Base-by-base conservation (phyloP, 805 yeast species). In the Kluyveromyces lactis region DNA sequence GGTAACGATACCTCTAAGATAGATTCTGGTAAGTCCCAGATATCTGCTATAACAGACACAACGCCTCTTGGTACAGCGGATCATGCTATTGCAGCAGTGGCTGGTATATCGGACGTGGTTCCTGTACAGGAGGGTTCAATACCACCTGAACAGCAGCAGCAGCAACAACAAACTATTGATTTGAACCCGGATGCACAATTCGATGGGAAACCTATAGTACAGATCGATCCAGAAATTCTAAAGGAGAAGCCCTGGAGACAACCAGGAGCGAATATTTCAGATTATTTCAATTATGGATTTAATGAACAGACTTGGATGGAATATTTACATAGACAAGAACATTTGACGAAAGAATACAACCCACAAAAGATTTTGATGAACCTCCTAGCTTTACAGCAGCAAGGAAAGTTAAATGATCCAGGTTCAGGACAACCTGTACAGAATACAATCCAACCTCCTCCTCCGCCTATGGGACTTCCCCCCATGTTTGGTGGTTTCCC, bases 211-310 rank as follows among this genome's bases (percentile, higher is more conserved):
- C 95, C 95, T 3, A 67, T 92, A 36, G 85, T 95, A 0, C 78
- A 82, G 48, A 70, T 90, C 10, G 81, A 84, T 44, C 71, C 90
- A 9, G 90, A 82, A 44, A 81, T 79, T 39, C 65, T 89, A 36
- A 86, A 85, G 47, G 95, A 87, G 48, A 94, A 94, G 64, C 99
- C 99, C 7, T 92, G 99, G 99, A 75, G 98, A 56, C 79, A 84
- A 47, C 97, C 97, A 1, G 98, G 97, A 28, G 95, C 95, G 3
- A 97, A 92, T 62, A 65, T 86, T 30, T 75, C 95, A 6, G 97
- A 92, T 60, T 94, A 87, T 62, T 92, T 92, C 70, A 92, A 92
- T 64, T 92, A 79, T 55, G 98, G 98, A 1, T 92, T 92, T 56
- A 95, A 92, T 58, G 99, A 92, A 65, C 74, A 84, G 48, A 83